phyloP scores from a whole-genome alignment of 2,329 filamentous ascomycete species.

The Botryotinia narcissicola region DNA sequence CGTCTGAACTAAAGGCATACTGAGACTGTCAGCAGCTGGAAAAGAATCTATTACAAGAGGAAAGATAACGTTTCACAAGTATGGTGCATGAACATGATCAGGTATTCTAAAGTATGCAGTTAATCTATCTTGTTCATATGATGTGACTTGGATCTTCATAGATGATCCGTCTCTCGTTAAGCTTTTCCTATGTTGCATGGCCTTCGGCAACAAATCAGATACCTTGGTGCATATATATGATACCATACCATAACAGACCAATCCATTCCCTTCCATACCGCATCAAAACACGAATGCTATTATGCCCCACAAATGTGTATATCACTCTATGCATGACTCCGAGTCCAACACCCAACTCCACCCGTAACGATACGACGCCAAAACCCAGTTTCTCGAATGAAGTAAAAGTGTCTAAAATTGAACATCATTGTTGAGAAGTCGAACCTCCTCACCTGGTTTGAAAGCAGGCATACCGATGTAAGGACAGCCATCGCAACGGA shows the following conservation, averaged over 20 bases:
- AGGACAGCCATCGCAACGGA: conserved; percentile 71
- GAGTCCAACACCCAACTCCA: conserved; percentile 8
- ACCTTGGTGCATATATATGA: conserved; percentile 1
- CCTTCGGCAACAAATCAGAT: background rate
- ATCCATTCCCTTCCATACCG: background rate
- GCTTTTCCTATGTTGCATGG: background rate
- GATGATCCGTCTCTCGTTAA: background rate
- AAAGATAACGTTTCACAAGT: background rate
- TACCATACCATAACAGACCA: background rate
- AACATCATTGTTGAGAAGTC: conserved; percentile 78
- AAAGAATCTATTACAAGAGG: background rate
- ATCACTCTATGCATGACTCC: conserved; percentile 12
- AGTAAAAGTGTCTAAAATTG: conserved; percentile 58
- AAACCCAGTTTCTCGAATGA: background rate
- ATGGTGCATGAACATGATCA: background rate
- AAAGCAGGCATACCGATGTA: conserved; percentile 93
- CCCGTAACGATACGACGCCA: background rate
- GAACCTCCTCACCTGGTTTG: conserved; percentile 93
- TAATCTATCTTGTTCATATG: conserved; percentile 1
- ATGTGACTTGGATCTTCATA: background rate
- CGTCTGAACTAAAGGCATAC: background rate
- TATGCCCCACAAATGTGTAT: conserved; percentile 4
- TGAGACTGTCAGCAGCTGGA: background rate
- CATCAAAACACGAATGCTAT: background rate
- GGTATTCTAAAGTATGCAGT: background rate